These are phyloP conservation scores for Umbilicus rupestris DNA, from an alignment of 164 flowering plant genomes.

Conservation along the genomic window DNA sequence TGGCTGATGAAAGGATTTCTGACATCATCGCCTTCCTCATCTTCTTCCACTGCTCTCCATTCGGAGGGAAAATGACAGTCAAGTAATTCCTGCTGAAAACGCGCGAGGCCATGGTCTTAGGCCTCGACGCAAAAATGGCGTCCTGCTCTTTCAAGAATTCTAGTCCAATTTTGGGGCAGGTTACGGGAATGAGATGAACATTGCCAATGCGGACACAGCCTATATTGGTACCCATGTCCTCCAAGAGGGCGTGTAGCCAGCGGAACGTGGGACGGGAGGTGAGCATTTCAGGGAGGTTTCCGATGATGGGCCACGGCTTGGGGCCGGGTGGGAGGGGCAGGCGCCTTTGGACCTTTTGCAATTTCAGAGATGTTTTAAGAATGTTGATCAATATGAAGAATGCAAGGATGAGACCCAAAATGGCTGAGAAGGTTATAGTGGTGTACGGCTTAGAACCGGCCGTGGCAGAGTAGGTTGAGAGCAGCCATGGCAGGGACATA, in stretches of 20 bases:
- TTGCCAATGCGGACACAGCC: conserved; percentile 18
- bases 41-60: conserved; percentile 23
- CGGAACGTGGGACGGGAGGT: conserved; percentile 15
- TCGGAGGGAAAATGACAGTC: conserved; percentile 13
- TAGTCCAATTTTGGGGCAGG: conserved; percentile 14
- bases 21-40: conserved; percentile 18
- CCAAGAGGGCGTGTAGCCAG: conserved; percentile 21
- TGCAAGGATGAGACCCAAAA: not conserved
- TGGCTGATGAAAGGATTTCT: conserved; percentile 12
- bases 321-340: conserved; percentile 20
- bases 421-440: conserved; percentile 7
- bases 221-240: conserved; percentile 16
- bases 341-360: not conserved
- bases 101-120: conserved; percentile 9
- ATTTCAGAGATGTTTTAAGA: not conserved
- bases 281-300: conserved; percentile 14
- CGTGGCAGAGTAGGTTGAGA: conserved; percentile 3
- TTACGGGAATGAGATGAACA: conserved; percentile 18
- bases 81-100: conserved; percentile 10
- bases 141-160: conserved; percentile 20
- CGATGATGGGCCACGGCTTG: conserved; percentile 19
- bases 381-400: not conserved
- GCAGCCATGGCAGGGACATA: not conserved
- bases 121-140: conserved; percentile 16
- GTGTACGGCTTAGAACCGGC: not conserved